Percentiles rank a stretch among this genome's conserved stretches.
Evolutionary conservation across 441 rosid species (phyloP).

Genomic region (Corymbia citriodora): DNA sequence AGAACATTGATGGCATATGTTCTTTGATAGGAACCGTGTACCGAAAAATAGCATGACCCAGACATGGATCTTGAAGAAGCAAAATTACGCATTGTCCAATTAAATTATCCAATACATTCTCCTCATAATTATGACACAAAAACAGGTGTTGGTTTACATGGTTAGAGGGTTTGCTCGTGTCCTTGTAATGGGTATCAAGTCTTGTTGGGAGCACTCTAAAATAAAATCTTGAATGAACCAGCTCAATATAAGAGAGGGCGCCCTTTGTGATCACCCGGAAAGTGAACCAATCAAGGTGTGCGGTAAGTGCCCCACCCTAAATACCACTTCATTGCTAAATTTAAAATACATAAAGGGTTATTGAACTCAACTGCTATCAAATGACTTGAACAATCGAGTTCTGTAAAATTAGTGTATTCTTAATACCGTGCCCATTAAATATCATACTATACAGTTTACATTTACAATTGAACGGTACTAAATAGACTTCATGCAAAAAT

Average conservation of each 20-base stretch:
- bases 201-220: not conserved
- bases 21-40: not conserved
- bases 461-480: not conserved
- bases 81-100: not conserved
- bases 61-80: not conserved
- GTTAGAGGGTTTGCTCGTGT: not conserved
- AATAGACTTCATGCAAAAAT: not conserved
- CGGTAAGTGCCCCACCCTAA: no score
- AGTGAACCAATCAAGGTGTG: not conserved
- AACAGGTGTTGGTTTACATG: not conserved
- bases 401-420: no score
- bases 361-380: not conserved
- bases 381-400: not conserved
- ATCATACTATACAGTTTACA: not conserved
- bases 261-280: no score
- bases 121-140: not conserved
- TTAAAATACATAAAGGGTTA: no score
- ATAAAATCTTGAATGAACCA: accelerated
- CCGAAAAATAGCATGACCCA: not conserved
- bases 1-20: not conserved
- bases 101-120: not conserved
- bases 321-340: no score
- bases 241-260: not conserved
- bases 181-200: not conserved
- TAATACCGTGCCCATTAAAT: not conserved